These are phyloP conservation scores for Myriangium duriaei DNA, from an alignment of 2,329 filamentous ascomycete genomes.

Conservation along the genomic window DNA sequence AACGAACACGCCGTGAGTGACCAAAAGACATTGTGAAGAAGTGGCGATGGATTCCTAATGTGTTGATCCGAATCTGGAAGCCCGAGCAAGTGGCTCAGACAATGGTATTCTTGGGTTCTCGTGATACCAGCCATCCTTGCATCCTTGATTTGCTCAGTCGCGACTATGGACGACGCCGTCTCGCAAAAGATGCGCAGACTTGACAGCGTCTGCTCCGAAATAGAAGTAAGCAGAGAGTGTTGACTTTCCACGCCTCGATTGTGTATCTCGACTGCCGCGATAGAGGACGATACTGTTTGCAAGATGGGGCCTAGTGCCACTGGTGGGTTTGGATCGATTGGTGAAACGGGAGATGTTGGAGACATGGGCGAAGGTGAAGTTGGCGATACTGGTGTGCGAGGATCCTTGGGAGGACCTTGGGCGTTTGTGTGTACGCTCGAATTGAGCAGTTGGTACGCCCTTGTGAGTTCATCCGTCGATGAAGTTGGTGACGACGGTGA, in stretches of 20 bases:
- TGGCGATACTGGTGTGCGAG: no score
- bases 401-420: constrained; percentile 39
- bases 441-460: constrained; percentile 5
- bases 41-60: background rate
- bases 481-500: constrained; percentile 21
- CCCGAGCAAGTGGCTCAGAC: constrained; percentile 1
- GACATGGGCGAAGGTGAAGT: no score
- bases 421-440: constrained; percentile 5
- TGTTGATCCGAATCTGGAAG: constrained; percentile 1
- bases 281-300: constrained; percentile 46
- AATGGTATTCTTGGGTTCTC: background rate
- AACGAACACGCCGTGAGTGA: constrained; percentile 4
- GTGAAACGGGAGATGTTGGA: constrained; percentile 10
- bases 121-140: constrained; percentile 4
- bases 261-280: constrained; percentile 80
- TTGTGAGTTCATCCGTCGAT: constrained; percentile 30
- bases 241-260: constrained; percentile 62
- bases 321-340: constrained; percentile 5
- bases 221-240: constrained; percentile 66
- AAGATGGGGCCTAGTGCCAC: constrained; percentile 11
- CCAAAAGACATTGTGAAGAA: constrained; percentile 8
- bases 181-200: constrained; percentile 82
- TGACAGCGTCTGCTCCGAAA: constrained; percentile 71
- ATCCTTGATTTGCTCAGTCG: constrained; percentile 7
- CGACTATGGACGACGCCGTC: constrained; percentile 35